These are phyloP conservation scores for Pythium sukuiense DNA, from an alignment of 352 stramenopile species.

Conservation along the genomic window DNA sequence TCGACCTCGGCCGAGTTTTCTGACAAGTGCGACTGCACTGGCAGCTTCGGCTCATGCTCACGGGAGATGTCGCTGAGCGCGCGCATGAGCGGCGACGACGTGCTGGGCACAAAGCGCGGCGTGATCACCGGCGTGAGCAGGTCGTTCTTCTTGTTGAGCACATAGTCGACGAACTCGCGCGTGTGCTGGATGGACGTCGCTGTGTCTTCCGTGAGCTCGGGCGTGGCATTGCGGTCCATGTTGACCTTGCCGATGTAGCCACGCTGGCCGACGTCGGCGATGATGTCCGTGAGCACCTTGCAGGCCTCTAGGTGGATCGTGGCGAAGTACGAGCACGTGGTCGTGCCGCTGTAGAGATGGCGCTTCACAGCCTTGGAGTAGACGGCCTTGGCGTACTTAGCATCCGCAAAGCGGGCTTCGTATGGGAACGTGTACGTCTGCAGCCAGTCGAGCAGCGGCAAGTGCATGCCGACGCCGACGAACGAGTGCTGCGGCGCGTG, in stretches of 20 bases:
- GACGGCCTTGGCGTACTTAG: constrained; percentile 67
- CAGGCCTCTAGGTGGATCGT: constrained; percentile 90
- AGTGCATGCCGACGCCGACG: constrained; percentile 92
- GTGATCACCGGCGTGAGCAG: constrained; percentile 91
- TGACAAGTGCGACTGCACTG: constrained; percentile 91
- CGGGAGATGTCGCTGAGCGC: constrained; percentile 78
- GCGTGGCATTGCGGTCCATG: constrained; percentile 93
- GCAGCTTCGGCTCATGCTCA: constrained; percentile 67
- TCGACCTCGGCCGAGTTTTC: constrained; percentile 90
- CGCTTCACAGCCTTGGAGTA: constrained; percentile 89
- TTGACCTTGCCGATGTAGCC: constrained; percentile 94
- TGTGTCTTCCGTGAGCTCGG: constrained; percentile 86
- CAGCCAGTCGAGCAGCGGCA: constrained; percentile 93
- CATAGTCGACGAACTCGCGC: constrained; percentile 86
- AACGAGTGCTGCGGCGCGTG: constrained; percentile 95
- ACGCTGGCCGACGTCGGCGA: constrained; percentile 83
- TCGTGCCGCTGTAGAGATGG: constrained; percentile 90
- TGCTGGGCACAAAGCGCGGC: constrained; percentile 92
- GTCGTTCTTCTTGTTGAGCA: constrained; percentile 63
- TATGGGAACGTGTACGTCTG: constrained; percentile 94
- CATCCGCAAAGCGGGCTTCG: constrained; percentile 78
- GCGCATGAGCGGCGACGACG: constrained; percentile 82
- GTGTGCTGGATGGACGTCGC: constrained; percentile 82
- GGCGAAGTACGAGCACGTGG: constrained; percentile 94
- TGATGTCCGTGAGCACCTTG: constrained; percentile 90